Conservation (phyloP, 2,329 filamentous ascomycete species). For the Fusarium dimerum region DNA sequence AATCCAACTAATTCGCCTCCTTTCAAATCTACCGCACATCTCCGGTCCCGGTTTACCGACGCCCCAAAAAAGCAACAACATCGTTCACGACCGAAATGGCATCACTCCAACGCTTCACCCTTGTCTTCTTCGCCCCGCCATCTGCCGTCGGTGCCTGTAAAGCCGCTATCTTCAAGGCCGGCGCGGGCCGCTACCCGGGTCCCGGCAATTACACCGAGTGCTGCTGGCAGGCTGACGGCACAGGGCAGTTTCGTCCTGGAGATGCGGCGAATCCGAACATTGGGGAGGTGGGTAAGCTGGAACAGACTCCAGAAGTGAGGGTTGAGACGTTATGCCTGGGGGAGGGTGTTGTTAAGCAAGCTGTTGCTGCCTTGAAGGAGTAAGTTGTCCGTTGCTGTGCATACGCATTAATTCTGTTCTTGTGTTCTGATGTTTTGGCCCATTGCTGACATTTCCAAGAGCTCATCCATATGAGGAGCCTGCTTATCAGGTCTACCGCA, state of each 20-base stretch:
- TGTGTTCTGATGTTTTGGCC: not conserved
- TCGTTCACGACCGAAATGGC: constrained; percentile 7
- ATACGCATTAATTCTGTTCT: not conserved
- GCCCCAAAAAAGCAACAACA: not conserved
- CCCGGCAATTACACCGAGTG: constrained; percentile 57
- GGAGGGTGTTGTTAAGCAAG: constrained; percentile 55
- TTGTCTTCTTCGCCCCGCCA: constrained; percentile 54
- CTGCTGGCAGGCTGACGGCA: constrained; percentile 54
- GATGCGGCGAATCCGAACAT: constrained; percentile 63
- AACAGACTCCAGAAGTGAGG: constrained; percentile 60
- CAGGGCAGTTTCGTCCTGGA: constrained; percentile 67
- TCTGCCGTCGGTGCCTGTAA: constrained; percentile 51
- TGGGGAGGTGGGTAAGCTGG: constrained; percentile 56
- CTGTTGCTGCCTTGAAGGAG: constrained; percentile 66
- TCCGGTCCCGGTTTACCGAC: constrained; percentile 12
- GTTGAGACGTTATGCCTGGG: constrained; percentile 66
- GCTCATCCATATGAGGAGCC: constrained; percentile 32
- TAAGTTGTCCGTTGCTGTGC: constrained; percentile 37
- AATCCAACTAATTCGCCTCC: too few relatives aligned
- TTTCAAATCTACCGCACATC: not conserved
- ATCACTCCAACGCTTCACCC: constrained; percentile 31
- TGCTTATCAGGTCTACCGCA: constrained; percentile 24
- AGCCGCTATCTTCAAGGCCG: constrained; percentile 56
- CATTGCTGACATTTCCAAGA: constrained; percentile 19
- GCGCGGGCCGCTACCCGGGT: constrained; percentile 54